These are phyloP conservation scores for Xylariaceae sp. DNA, from an alignment of 2,329 filamentous ascomycete genomes.

Conservation along the genomic window DNA sequence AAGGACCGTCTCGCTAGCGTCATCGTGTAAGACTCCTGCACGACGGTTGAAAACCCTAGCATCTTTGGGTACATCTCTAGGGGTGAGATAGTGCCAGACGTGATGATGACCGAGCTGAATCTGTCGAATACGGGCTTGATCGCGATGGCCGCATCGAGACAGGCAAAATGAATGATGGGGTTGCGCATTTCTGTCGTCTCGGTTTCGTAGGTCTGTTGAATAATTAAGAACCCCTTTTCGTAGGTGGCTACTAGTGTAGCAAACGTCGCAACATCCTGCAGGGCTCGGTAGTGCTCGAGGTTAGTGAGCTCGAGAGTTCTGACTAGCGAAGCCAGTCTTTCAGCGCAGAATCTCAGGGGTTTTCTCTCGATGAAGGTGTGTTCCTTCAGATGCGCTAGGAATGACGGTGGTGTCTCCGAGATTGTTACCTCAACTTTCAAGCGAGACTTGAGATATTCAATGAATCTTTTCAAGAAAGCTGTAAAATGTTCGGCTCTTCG, in stretches of 20 bases:
- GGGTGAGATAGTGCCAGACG: slow-evolving; percentile 92
- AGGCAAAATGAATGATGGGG: slow-evolving; percentile 94
- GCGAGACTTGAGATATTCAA: slow-evolving; percentile 94
- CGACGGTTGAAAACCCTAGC: slow-evolving; percentile 85
- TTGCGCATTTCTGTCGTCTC: slow-evolving; percentile 94
- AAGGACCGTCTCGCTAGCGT: slow-evolving; percentile 92
- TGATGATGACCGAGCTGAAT: slow-evolving; percentile 97
- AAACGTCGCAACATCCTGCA: slow-evolving; percentile 97
- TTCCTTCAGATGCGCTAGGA: slow-evolving; percentile 86
- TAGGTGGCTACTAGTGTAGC: slow-evolving; percentile 95
- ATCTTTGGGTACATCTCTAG: slow-evolving; percentile 99
- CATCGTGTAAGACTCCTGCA: slow-evolving; percentile 97
- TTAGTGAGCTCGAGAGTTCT: slow-evolving; percentile 93
- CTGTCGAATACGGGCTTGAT: slow-evolving; percentile 97
- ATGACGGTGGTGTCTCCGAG: slow-evolving; percentile 92
- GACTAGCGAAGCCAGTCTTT: slow-evolving; percentile 88
- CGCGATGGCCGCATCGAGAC: slow-evolving; percentile 92
- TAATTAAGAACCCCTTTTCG: slow-evolving; percentile 91
- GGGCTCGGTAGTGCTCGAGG: slow-evolving; percentile 93
- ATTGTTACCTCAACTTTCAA: slow-evolving; percentile 96
- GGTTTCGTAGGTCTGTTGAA: slow-evolving; percentile 95
- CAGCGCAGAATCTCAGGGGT: slow-evolving; percentile 87
- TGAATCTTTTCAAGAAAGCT: slow-evolving; percentile 89
- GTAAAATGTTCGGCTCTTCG: slow-evolving; percentile 93
- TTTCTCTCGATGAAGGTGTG: slow-evolving; percentile 98